Evolutionary conservation across 106 monocot species (phyloP).

Genomic region (Cymbidium sinense): DNA sequence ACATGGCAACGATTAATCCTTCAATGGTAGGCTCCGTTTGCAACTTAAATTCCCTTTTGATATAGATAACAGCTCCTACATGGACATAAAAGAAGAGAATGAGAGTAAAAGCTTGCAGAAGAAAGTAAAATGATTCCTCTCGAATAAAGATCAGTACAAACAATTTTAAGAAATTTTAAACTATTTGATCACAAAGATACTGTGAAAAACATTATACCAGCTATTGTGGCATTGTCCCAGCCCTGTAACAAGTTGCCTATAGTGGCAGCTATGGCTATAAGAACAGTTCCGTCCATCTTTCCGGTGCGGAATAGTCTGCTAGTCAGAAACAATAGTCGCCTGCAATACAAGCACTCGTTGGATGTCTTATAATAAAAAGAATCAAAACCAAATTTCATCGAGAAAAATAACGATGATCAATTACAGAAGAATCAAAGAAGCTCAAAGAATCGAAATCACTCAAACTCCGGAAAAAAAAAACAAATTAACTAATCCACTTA

Average conservation of each 20-base stretch:
- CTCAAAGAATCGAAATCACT: not conserved
- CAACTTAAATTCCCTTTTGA: slow-evolving; percentile 31
- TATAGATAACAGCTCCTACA: slow-evolving; percentile 32
- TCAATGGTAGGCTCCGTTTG: slow-evolving; percentile 24
- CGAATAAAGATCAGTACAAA: not conserved
- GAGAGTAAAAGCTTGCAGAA: not conserved
- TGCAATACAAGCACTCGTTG: not conserved
- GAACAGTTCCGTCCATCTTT: slow-evolving; percentile 26
- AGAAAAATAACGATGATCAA: not conserved
- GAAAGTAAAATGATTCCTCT: not conserved
- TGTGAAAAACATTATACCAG: slow-evolving; percentile 14
- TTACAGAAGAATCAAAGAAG: not conserved
- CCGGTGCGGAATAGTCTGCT: not conserved
- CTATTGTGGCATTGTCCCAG: slow-evolving; percentile 51
- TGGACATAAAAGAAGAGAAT: not conserved
- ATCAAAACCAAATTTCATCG: not conserved
- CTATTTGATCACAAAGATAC: not conserved
- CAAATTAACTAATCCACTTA: not conserved
- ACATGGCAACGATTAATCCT: slow-evolving; percentile 32
- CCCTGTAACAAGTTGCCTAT: slow-evolving; percentile 43
- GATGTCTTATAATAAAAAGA: not conserved
- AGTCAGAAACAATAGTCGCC: not conserved
- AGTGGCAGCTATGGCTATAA: slow-evolving; percentile 32
- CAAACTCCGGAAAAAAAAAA: not conserved
- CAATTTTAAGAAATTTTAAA: not conserved